Evolutionary conservation across 192 early-diverging fungal genomes (phyloP), one percentile per base, ranked within the genome.

Genomic region (Thamnidium elegans): DNA sequence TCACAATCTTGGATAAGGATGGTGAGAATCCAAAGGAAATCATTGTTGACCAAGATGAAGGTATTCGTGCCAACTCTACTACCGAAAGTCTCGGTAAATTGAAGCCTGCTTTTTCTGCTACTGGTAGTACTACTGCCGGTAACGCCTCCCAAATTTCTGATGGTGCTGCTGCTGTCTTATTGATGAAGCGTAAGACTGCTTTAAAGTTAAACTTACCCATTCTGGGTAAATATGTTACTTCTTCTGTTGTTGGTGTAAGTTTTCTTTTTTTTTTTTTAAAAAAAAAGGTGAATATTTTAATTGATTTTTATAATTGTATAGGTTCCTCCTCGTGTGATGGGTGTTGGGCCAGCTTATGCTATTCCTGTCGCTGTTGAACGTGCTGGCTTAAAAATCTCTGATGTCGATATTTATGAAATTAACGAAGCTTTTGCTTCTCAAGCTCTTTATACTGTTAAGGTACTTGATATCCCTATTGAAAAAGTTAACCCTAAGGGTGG

Each of bases 371-470:
- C 90, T 50, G 78, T 90, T 66, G 79, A 89, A 74, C 89, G 91
- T 78, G 84, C 89, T 43, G 92, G 92, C 1, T 75, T 97, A 62
- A 75, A 69, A 36, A 65, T 92, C 55, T 74, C 84, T 52, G 92
- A 97, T 72, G 79, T 98, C 34, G 95, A 90, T 66, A 75, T 98
- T 64, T 90, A 82, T 58, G 96, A 98, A 78, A 87, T 98, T 65
- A 98, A 98, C 82, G 96, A 98, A 83, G 96, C 96, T 26, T 98
- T 98, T 79, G 95, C 95, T 39, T 97, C 95, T 62, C 96, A 98
- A 83, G 91, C 95, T 21, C 87, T 96, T 53, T 96, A 94, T 83
- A 90, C 84, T 51, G 84, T 92, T 45, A 86, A 92, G 77, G 90
- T 92, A 71, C 89, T 95, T 52, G 87, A 87, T 34, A 87, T 99